These are phyloP conservation scores for Macaranga tanarius DNA, from an alignment of 441 rosid genomes.

Conservation along the genomic window DNA sequence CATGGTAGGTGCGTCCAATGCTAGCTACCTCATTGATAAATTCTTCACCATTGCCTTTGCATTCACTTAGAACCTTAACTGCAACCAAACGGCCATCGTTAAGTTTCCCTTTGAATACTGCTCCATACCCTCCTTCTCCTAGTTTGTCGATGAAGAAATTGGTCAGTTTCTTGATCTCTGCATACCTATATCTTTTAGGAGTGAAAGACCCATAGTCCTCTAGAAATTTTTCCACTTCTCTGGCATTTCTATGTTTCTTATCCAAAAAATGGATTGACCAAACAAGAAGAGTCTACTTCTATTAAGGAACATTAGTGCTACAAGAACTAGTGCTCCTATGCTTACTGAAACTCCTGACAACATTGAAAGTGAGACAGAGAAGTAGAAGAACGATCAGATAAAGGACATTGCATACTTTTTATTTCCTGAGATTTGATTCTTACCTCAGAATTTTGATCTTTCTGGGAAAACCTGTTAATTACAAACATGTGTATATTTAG, in stretches of 20 bases:
- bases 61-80: background rate
- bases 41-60: slow-evolving; percentile 1
- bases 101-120: background rate
- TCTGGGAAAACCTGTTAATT: background rate
- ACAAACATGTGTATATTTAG: too few relatives aligned
- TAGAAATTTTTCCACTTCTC: background rate
- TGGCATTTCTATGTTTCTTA: background rate
- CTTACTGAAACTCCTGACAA: background rate
- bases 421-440: background rate
- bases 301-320: background rate
- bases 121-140: background rate
- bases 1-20: background rate
- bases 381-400: background rate
- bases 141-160: background rate
- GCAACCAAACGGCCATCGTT: background rate
- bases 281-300: background rate
- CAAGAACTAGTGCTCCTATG: background rate
- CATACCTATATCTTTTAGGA: background rate
- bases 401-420: too few relatives aligned
- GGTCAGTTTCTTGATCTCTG: background rate
- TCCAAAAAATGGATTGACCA: background rate
- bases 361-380: background rate
- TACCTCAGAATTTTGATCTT: background rate
- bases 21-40: background rate
- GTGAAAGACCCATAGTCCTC: background rate